Percentiles rank a stretch among this genome's conserved stretches.
Conservation (phyloP, 2,329 filamentous ascomycete genomes). For the Aspergillus sp. region DNA sequence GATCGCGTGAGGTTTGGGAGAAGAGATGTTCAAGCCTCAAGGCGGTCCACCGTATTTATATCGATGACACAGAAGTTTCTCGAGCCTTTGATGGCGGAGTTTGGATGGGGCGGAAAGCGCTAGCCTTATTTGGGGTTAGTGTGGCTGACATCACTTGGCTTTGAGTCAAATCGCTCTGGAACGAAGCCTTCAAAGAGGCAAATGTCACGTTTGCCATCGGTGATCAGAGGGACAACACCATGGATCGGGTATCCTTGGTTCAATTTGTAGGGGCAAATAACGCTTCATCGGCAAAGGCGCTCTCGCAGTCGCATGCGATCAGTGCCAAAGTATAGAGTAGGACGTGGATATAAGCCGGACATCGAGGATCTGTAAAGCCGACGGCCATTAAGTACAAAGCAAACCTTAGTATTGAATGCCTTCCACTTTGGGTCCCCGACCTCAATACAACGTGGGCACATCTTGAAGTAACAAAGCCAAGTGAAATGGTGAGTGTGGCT, state of each 20-base stretch:
- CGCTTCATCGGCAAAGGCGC: not conserved
- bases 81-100: slow-evolving; percentile 35
- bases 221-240: not conserved
- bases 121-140: slow-evolving; percentile 31
- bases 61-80: slow-evolving; percentile 46
- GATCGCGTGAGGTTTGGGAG: slow-evolving; percentile 36
- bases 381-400: not conserved
- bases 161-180: slow-evolving; percentile 1
- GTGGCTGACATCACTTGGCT: slow-evolving; percentile 24
- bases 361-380: not conserved
- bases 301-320: not conserved
- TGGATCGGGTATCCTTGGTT: not conserved
- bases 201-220: not conserved
- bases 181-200: not conserved
- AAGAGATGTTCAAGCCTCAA: slow-evolving; percentile 27
- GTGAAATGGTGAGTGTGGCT: slow-evolving; percentile 1
- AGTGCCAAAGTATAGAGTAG: not conserved
- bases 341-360: not conserved
- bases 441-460: not conserved
- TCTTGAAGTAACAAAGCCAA: not conserved
- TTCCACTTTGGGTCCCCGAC: not conserved
- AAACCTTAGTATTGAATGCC: not conserved
- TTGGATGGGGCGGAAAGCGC: slow-evolving; percentile 29
- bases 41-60: slow-evolving; percentile 38
- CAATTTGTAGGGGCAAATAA: not conserved